A percentile compares a stretch with the other conserved stretches of the same genome.
Evolutionary conservation across 2,329 filamentous ascomycete genomes (phyloP).

Genomic region (Apiospora arundinis): DNA sequence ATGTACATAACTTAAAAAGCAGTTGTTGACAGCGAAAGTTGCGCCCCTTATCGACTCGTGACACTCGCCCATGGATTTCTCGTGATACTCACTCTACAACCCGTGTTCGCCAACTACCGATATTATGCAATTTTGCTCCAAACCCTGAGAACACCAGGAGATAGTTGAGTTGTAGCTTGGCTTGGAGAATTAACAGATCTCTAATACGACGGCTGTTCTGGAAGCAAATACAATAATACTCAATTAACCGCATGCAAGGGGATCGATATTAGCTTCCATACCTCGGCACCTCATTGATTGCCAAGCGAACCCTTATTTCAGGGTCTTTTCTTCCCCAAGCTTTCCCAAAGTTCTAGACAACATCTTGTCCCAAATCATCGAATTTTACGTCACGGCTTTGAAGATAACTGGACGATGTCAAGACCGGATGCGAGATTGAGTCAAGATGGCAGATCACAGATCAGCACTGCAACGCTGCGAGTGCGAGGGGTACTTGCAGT

Average conservation of each 20-base stretch:
- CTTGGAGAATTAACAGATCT: background rate
- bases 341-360: no score
- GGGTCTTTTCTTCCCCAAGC: background rate
- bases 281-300: background rate
- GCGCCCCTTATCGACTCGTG: no score
- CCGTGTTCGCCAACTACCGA: no score
- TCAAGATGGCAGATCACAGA: constrained; percentile 8
- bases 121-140: no score
- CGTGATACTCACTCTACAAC: no score
- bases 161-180: background rate
- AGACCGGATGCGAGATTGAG: background rate
- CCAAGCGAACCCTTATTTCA: background rate
- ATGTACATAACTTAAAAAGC: no score
- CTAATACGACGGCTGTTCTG: background rate
- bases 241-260: background rate
- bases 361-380: background rate
- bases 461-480: background rate
- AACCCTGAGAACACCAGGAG: no score
- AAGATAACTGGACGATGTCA: background rate
- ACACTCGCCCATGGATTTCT: no score
- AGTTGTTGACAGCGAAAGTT: no score
- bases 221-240: background rate
- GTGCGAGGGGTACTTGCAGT: background rate
- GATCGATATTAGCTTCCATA: background rate
- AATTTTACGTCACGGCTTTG: background rate